Evolutionary conservation across 768 basidiomycete genomes (phyloP).

Genomic region (Mycena latifolia): DNA sequence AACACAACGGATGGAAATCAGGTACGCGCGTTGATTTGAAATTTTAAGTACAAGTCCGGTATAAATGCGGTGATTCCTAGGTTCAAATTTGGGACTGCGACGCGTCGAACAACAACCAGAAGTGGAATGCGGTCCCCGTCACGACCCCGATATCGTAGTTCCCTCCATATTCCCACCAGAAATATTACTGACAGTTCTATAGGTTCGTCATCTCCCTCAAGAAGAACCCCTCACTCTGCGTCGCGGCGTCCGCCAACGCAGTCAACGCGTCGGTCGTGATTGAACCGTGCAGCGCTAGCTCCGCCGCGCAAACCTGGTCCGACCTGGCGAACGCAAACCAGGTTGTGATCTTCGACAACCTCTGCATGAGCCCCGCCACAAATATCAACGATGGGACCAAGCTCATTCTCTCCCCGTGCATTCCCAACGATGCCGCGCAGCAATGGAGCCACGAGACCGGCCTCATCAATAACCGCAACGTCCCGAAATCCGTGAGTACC

Average conservation of each 20-base stretch:
- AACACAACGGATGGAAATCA: background rate
- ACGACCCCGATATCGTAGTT: constrained; percentile 16
- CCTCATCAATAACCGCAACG: background rate
- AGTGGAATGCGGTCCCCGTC: constrained; percentile 6
- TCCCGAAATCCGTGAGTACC: background rate
- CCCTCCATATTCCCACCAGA: background rate
- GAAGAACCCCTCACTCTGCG: constrained; percentile 18
- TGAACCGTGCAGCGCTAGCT: constrained; percentile 8
- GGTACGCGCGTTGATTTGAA: background rate
- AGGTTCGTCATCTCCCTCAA: constrained; percentile 22
- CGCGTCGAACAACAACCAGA: constrained; percentile 19
- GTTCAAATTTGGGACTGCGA: constrained; percentile 33
- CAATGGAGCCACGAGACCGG: background rate
- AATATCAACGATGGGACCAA: background rate
- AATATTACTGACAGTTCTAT: background rate
- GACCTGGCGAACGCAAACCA: constrained; percentile 1
- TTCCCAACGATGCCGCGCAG: background rate
- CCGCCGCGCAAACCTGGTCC: background rate
- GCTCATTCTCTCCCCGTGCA: constrained; percentile 9
- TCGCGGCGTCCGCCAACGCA: constrained; percentile 15
- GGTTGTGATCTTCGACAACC: constrained; percentile 1
- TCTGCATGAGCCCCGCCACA: constrained; percentile 2
- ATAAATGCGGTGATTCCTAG: background rate
- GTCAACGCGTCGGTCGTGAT: constrained; percentile 17
- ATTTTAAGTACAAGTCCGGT: no score